A percentile compares a stretch with the other conserved stretches of the same genome.
Evolutionary conservation across 2,329 filamentous ascomycete genomes (phyloP).

Genomic region (Aspergillus sojae): DNA sequence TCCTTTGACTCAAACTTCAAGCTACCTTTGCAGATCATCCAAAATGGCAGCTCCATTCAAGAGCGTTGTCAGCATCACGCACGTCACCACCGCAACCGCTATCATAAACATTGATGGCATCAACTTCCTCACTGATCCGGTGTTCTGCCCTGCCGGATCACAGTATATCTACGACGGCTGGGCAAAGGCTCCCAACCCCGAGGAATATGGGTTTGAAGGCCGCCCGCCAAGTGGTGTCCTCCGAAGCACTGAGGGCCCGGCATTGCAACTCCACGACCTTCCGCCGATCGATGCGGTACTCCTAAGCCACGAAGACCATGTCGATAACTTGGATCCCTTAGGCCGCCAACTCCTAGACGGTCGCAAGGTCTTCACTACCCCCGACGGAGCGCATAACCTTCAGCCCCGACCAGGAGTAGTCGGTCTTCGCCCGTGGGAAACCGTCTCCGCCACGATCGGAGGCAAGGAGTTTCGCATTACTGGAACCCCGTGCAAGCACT

Average conservation of each 20-base stretch:
- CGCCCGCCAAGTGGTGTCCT: background rate
- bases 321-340: constrained; percentile 50
- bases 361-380: constrained; percentile 48
- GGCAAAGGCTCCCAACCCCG: constrained; percentile 51
- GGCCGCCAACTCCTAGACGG: constrained; percentile 50
- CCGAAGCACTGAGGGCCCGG: constrained; percentile 28
- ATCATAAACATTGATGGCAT: constrained; percentile 45
- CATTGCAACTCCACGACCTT: constrained; percentile 23
- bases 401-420: constrained; percentile 47
- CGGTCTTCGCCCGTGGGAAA: constrained; percentile 47
- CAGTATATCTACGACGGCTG: constrained; percentile 46
- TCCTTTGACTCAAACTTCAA: background rate
- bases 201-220: constrained; percentile 42
- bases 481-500: constrained; percentile 48
- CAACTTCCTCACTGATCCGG: constrained; percentile 47
- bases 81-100: constrained; percentile 52
- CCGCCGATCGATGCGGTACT: constrained; percentile 51
- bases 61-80: constrained; percentile 40
- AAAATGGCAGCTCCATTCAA: constrained; percentile 13
- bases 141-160: constrained; percentile 32
- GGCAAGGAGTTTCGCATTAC: constrained; percentile 44
- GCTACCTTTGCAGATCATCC: background rate
- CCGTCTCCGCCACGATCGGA: constrained; percentile 26
- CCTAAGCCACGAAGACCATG: constrained; percentile 53
- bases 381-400: constrained; percentile 47